Evolutionary conservation across 345 rosid species (phyloP), one percentile per base, ranked within the genome.

Genomic region (Brassica incana): DNA sequence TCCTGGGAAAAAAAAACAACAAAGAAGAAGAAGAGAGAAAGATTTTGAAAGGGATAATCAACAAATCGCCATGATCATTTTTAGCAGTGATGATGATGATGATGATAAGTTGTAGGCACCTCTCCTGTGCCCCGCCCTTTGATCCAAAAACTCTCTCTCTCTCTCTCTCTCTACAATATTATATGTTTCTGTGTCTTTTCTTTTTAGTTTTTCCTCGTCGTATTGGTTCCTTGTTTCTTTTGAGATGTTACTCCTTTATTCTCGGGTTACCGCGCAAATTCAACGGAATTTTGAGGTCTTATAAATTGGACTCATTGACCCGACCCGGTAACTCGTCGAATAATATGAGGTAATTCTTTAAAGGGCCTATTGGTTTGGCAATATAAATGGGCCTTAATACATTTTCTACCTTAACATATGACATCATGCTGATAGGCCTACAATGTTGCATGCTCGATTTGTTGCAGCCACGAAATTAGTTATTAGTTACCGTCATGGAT

Each of bases 241-340:
- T 80, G 77, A 25, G n/a, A 25, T 7, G 40, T 29, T 33, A 36
- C 67, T 8, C 90, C 93, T 78, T 58, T 2, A 80, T 14, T 83
- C 78, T 45, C 88, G 95, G 90, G 73, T 87, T 86, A 83, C 92
- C 92, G 89, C 89, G 83, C 80, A 90, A 79, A 74, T 40, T 66
- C 27, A 78, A 50, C 33, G 11, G 38, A 4, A 0, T 78, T 32
- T 77, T 45, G 1, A 73, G 50, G 30, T 27, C 1, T 40, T 2
- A 29, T 23, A 8, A 8, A 59, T n/a, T 12, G 36, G 73, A 59
- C 52, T 68, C 40, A 65, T 14, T 2, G 58, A 78, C 77, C 82
- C 78, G 78, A 73, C 82, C 59, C 82, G 78, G 20, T 79, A 3
- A 30, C 20, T 62, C 70, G 20, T n/a, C 8, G 16, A 18, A 52